Base-by-base conservation (phyloP, 2,329 filamentous ascomycete species). In the Cordyceps pruinosa region DNA sequence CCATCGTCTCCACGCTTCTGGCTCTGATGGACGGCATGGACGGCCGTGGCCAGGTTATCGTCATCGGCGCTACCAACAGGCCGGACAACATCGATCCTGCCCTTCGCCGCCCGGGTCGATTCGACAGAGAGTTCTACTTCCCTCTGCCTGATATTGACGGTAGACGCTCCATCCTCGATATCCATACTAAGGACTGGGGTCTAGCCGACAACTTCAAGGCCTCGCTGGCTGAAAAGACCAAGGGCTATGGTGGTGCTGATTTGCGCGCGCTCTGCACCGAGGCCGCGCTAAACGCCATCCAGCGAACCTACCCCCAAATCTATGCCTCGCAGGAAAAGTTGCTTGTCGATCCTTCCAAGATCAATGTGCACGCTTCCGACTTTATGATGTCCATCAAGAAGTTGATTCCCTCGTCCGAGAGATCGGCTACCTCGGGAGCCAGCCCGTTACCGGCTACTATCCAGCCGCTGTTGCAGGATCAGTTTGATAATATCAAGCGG, bases 11-110 rank as follows among this genome's bases (percentile, higher is more conserved):
- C 2, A 97, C 92, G 1, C 75, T 97, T n/a, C 77, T 97, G 59
- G 92, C 92, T 1, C 74, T 97, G 66, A 97, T 97, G 92, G 92
- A 97, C 71, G 92, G 92, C 61, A 97, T 97, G 92, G 93, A 97
- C 67, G 92, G 91, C n/a, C 87, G 92, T 69, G 93, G 93, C 30
- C 94, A 99, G 72, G 94, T 99, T 60, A 96, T 99, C 68, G 92
- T 99, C 35, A 97, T 99, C 66, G 94, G 94, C 63, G 94, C 94
- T n/a, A 99, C 93, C 58, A 99, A 99, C 70, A 85, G 93, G 62
- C 93, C 94, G 1, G 93, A 97, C 71, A 96, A 94, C 53, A 92
- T 99, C 60, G 93, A 99, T 70, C 93, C 93, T 63, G 93, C 93
- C n/a, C 80, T 99, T 58, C 87, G 94, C 60, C 86, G 93, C 51